Percentiles rank a stretch among this genome's conserved stretches.
Conservation (phyloP, 108 stramenopile genomes). For the Mediolabrus comicus region DNA sequence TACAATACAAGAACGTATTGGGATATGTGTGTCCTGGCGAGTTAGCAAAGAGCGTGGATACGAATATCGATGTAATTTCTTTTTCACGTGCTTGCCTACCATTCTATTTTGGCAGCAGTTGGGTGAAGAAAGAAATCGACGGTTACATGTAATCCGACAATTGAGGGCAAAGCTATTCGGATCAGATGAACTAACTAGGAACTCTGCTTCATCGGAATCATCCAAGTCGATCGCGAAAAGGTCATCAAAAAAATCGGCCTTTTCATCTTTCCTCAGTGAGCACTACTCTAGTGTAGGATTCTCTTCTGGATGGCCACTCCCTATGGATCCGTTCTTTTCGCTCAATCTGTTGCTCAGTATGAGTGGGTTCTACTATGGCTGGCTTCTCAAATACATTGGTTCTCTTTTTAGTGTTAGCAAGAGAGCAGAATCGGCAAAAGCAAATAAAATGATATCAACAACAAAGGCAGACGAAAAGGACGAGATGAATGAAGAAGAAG, state of each 20-base stretch:
- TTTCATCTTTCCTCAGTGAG: conserved; percentile 35
- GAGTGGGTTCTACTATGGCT: conserved; percentile 67
- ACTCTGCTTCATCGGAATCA: conserved; percentile 3
- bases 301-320: conserved; percentile 54
- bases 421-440: not conserved
- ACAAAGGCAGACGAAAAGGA: not conserved
- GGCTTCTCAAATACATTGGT: conserved; percentile 27
- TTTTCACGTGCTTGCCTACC: conserved; percentile 65
- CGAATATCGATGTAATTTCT: conserved; percentile 61
- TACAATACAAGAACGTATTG: conserved; percentile 62
- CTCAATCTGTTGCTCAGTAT: conserved; percentile 50
- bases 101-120: conserved; percentile 39
- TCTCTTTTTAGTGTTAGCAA: conserved; percentile 9
- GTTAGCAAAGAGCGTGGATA: conserved; percentile 54
- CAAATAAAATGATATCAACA: not conserved
- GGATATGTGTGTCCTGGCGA: conserved; percentile 59
- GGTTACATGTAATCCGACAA: not conserved
- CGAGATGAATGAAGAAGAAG: not conserved
- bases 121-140: conserved; percentile 16
- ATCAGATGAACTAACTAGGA: not conserved
- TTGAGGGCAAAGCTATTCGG: not conserved
- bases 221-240: conserved; percentile 2
- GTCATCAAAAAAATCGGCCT: not conserved
- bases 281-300: conserved; percentile 58
- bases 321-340: conserved; percentile 56